phyloP scores from a whole-genome alignment of 2,329 filamentous ascomycete genomes.

The Monilinia polystroma region DNA sequence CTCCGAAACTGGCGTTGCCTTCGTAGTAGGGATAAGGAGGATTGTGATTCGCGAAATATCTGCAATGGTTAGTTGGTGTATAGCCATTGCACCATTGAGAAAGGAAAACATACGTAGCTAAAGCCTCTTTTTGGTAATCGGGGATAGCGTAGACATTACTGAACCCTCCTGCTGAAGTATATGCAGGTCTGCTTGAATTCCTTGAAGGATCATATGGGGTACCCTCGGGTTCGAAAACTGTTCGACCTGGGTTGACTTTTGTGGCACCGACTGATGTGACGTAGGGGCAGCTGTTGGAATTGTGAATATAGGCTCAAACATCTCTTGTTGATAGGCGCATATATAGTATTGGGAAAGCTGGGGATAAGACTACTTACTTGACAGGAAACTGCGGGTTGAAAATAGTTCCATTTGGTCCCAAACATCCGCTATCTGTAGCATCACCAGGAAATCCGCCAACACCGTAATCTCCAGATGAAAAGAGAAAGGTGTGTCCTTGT shows the following conservation, averaged over 20 bases:
- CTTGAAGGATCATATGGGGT: conserved; percentile 40
- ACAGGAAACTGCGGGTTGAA: conserved; percentile 46
- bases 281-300: conserved; percentile 45
- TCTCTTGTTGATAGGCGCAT: too few relatives aligned
- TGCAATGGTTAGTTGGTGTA: neutral
- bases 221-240: conserved; percentile 42
- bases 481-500: conserved; percentile 47
- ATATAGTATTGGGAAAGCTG: neutral
- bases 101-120: conserved; percentile 23
- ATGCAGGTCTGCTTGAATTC: conserved; percentile 46
- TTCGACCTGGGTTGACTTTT: conserved; percentile 44
- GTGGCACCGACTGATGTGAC: conserved; percentile 55
- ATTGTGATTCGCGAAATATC: conserved; percentile 33
- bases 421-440: conserved; percentile 39
- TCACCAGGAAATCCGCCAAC: conserved; percentile 41
- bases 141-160: conserved; percentile 52
- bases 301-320: neutral
- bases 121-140: conserved; percentile 46
- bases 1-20: conserved; percentile 35
- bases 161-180: conserved; percentile 77
- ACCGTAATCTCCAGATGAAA: conserved; percentile 50
- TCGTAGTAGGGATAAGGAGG: conserved; percentile 34
- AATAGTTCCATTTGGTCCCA: conserved; percentile 48
- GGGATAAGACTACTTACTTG: conserved; percentile 10
- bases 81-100: neutral